Evolutionary conservation across 1,139 yeast genomes (phyloP), one percentile per base, ranked within the genome.

Genomic region (Hemisphaericaspora xylofermentans): DNA sequence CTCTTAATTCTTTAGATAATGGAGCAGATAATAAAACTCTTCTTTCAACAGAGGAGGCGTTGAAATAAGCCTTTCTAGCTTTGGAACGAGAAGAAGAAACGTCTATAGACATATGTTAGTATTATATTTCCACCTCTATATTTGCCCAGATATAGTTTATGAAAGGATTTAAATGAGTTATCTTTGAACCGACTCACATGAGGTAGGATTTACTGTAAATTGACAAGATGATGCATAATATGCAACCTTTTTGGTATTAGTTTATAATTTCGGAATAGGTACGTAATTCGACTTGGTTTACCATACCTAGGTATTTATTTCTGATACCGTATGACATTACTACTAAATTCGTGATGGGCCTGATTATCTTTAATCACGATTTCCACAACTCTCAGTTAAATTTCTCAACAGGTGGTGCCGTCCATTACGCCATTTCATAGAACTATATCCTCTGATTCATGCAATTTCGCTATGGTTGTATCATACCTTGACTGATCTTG

Each of bases 41-140:
- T 81, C 98, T 89, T 69, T 79, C 89, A 60, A 93, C 86, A 59
- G 98, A 93, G 66, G 98, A 95, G 60, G 99, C 95, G 65, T 80
- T 79, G 91, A 94, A 94, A 88, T 94, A 86, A 75, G 98, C 98
- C 91, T 93, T 93, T 88, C 99, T 91, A 76, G 98, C 82, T 87
- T 93, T 93, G 76, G 96, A 86, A 83, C 98, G 95, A 71, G 97
- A 93, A 75, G 96, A 85, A 68, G 98, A 89, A 78, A 93, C 98
- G 96, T 93, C 94, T 83, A 63, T 38, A 26, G 52, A 44, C 16
- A 18, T 39, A 32, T 54, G 69, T 64, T 66, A 67, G 73, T 68
- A 64, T 48, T 29, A 26, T 30, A 3, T 6, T 35, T 7, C 16
- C 9, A 21, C 27, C 10, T 6, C 16, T 17, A 8, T 16, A 6